phyloP scores from a whole-genome alignment of 2,329 filamentous ascomycete species.

The Cercospora nicotianae region DNA sequence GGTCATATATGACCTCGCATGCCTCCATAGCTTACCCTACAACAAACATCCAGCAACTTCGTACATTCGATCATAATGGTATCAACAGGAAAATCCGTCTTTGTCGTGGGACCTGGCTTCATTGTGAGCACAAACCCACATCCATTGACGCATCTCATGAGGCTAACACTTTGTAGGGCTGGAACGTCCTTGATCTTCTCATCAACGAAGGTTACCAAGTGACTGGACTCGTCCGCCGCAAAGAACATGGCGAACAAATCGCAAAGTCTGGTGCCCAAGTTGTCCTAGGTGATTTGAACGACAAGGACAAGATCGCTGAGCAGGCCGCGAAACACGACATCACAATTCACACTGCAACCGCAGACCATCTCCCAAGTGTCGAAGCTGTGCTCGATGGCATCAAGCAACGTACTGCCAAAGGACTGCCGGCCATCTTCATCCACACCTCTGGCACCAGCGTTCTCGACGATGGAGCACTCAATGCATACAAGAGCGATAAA shows the following conservation, averaged over 20 bases:
- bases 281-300: conserved; percentile 46
- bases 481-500: conserved; percentile 39
- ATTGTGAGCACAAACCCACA: conserved; percentile 32
- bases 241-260: conserved; percentile 42
- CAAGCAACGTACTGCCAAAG: conserved; percentile 40
- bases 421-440: conserved; percentile 49
- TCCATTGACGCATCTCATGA: background rate
- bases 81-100: conserved; percentile 37
- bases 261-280: conserved; percentile 41
- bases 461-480: conserved; percentile 41
- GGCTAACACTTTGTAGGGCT: conserved; percentile 34
- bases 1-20: background rate
- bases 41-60: background rate
- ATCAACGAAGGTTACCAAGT: conserved; percentile 43
- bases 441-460: conserved; percentile 51
- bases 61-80: background rate
- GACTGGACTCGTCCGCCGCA: conserved; percentile 46
- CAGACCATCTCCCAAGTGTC: conserved; percentile 50
- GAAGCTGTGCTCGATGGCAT: conserved; percentile 50
- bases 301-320: conserved; percentile 44
- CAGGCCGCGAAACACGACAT: conserved; percentile 45
- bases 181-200: conserved; percentile 49
- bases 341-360: conserved; percentile 52
- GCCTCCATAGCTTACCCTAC: background rate
- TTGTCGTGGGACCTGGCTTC: conserved; percentile 51